phyloP scores from a whole-genome alignment of 306 rosid species.

The Pterocarpus macrocarpus region DNA sequence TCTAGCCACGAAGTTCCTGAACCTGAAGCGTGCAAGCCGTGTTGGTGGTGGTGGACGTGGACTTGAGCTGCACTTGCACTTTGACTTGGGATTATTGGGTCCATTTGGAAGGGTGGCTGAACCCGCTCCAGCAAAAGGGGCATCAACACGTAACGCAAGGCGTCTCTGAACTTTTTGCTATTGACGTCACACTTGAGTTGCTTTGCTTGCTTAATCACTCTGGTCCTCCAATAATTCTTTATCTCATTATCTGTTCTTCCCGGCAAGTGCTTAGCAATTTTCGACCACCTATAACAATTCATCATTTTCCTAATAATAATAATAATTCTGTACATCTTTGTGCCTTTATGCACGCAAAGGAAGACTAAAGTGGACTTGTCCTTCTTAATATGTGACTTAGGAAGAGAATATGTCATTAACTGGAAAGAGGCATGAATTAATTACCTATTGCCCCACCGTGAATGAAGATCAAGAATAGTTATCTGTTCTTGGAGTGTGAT shows the following conservation, averaged over 20 bases:
- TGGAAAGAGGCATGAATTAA: no score
- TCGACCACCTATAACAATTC: constrained; percentile 73
- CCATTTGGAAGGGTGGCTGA: constrained; percentile 46
- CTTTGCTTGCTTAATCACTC: constrained; percentile 85
- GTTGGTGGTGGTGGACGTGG: background rate
- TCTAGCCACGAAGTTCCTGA: background rate
- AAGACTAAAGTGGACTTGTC: no score
- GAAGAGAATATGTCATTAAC: no score
- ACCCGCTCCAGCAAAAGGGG: constrained; percentile 79
- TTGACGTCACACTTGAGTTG: constrained; percentile 87
- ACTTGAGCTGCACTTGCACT: background rate
- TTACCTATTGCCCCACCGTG: constrained; percentile 70
- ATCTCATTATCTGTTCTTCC: constrained; percentile 89
- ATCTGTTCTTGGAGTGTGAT: constrained; percentile 67
- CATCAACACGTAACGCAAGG: constrained; percentile 68
- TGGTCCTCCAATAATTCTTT: constrained; percentile 85
- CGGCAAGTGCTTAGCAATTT: constrained; percentile 80
- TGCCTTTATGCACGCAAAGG: background rate
- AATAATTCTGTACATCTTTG: no score
- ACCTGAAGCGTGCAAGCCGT: background rate
- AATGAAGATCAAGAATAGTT: constrained; percentile 63
- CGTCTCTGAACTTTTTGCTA: constrained; percentile 77
- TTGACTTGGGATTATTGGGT: background rate
- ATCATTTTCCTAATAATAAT: no score
- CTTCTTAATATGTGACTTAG: no score